phyloP scores from a whole-genome alignment of 2,329 filamentous ascomycete species.

The Pezicula neosporulosa region DNA sequence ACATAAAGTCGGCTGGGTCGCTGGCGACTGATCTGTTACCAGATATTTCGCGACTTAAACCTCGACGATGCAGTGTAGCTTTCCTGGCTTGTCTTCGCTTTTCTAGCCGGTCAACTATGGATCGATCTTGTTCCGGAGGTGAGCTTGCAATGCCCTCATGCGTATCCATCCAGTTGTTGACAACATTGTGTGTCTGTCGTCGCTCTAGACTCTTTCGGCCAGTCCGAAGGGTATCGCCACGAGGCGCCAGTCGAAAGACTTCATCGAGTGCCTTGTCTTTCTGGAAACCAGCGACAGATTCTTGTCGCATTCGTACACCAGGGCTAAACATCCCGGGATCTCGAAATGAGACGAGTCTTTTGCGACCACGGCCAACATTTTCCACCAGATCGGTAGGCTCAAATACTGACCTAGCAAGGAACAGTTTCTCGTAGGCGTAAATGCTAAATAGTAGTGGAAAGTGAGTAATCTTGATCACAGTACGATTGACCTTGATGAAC shows the following conservation, averaged over 20 bases:
- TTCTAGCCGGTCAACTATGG: conserved; percentile 56
- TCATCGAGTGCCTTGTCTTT: conserved; percentile 90
- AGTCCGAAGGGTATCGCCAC: conserved; percentile 52
- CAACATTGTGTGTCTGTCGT: conserved; percentile 74
- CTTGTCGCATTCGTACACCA: conserved; percentile 69
- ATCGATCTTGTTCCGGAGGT: conserved; percentile 57
- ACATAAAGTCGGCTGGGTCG: conserved; percentile 61
- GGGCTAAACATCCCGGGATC: conserved; percentile 72
- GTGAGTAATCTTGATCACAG: conserved; percentile 86
- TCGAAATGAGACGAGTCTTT: conserved; percentile 51
- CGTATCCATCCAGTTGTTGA: conserved; percentile 87
- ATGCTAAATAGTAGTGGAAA: conserved; percentile 84
- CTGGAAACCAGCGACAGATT: conserved; percentile 82
- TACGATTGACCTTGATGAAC: conserved; percentile 85
- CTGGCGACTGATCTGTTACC: conserved; percentile 55
- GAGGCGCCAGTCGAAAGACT: conserved; percentile 76
- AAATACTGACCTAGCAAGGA: conserved; percentile 72
- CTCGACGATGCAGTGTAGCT: conserved; percentile 14
- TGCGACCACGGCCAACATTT: conserved; percentile 50
- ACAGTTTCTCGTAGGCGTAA: conserved; percentile 79
- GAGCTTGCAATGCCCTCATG: conserved; percentile 51
- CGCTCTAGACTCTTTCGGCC: conserved; percentile 61
- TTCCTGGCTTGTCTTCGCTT: conserved; percentile 28
- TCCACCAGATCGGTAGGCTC: conserved; percentile 87
- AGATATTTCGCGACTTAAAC: conserved; percentile 35